These are phyloP conservation scores for Microbotryomycetes sp. DNA, from an alignment of 1,284 basidiomycete species.

Conservation along the genomic window DNA sequence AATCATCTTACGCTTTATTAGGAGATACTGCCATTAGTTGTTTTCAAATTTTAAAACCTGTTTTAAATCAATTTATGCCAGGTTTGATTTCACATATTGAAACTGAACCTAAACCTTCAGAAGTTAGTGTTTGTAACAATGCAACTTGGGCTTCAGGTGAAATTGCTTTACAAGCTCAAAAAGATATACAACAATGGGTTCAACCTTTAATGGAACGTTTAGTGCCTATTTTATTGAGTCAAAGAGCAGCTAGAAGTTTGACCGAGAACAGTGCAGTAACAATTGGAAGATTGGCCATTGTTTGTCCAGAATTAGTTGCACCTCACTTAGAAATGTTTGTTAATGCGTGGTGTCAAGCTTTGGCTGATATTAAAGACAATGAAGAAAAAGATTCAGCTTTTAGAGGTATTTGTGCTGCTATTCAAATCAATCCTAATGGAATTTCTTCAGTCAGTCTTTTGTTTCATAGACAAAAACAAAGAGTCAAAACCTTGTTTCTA, in stretches of 20 bases:
- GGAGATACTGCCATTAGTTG: conserved; percentile 97
- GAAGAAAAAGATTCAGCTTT: conserved; percentile 99
- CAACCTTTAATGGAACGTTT: conserved; percentile 77
- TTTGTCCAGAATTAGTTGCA: conserved; percentile 80
- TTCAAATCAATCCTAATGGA: conserved; percentile 85
- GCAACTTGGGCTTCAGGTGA: conserved; percentile 99
- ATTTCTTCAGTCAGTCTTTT: conserved; percentile 64
- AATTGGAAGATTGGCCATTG: conserved; percentile 92
- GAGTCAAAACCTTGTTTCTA: not conserved
- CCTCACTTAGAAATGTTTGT: conserved; percentile 57
- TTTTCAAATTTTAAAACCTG: conserved; percentile 74
- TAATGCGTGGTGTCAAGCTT: conserved; percentile 91
- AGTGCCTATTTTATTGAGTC: conserved; percentile 82
- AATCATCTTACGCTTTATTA: conserved; percentile 93
- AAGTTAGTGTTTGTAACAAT: conserved; percentile 96
- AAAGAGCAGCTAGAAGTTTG: conserved; percentile 85
- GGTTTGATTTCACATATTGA: conserved; percentile 86
- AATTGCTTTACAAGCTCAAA: conserved; percentile 56
- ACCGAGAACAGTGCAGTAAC: conserved; percentile 99
- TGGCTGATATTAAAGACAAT: conserved; percentile 98
- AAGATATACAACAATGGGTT: conserved; percentile 81
- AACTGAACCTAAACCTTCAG: conserved; percentile 80
- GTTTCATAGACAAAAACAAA: not conserved
- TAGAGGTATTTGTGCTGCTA: conserved; percentile 91
- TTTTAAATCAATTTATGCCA: conserved; percentile 80